Evolutionary conservation across 257 asterid genomes (phyloP), one percentile per base, ranked within the genome.

Genomic region (Solanum pinnatisectum): DNA sequence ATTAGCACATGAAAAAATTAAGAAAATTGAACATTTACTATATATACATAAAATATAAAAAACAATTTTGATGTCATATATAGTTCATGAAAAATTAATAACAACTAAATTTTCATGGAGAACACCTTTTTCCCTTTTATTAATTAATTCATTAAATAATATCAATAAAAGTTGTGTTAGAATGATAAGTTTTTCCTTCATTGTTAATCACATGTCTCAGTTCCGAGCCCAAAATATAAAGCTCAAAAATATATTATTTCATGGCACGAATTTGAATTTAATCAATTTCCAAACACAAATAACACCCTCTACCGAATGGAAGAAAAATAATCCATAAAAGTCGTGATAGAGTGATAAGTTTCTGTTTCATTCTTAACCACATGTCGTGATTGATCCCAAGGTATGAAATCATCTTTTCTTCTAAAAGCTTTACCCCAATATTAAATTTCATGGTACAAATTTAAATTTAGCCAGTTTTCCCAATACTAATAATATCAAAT

Each of bases 391-490:
- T 18, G 2, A 70, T 7, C 23, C 78, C n/a, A 3, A 32, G 14
- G 3, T 16, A 71, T 32, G 8, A 18, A 16, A 2, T 16, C 74
- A 3, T 33, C 78, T 7, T 33, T 67, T 16, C 13, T 71, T 33
- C 0, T 1, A 3, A 71, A 2, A 4, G 1, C 6, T 32, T 71
- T 71, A 71, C 39, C 12, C 5, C 77, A 15, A 7, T 30, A 30
- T 70, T 30, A 0, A 20, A 8, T 20, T 74, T 74, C 30, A 0
- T 0, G 1, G 1, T 1, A 22, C 11, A 0, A 74, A 37, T 74
- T 37, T 1, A 0, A 74, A 74, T 74, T 11, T 37, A 74, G 0
- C 4, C 4, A 70, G 1, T 18, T 16, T 30, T 33, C 1, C 0
- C 12, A 30, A 30, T 14, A 70, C 10, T 0, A 27, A 27, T 67